A percentile compares a stretch with the other conserved stretches of the same genome.
Evolutionary conservation across 2,329 filamentous ascomycete species (phyloP).

Genomic region (Botrytis galanthina): DNA sequence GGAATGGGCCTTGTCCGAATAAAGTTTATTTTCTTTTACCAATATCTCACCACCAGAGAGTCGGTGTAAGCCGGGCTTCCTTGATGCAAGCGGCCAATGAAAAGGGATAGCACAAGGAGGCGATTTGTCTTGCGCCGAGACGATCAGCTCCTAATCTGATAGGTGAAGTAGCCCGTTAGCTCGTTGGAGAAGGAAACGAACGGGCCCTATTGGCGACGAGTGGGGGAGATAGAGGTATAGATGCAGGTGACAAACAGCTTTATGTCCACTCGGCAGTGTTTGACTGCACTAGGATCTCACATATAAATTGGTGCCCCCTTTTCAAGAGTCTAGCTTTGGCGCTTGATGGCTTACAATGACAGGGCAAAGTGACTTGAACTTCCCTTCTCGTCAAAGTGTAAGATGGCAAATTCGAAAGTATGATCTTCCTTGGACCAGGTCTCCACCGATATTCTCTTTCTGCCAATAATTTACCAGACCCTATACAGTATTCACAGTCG

Average conservation of each 20-base stretch:
- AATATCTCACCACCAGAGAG: constrained; percentile 17
- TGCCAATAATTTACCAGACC: background rate
- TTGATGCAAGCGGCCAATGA: constrained; percentile 26
- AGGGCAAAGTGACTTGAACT: constrained; percentile 11
- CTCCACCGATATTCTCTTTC: constrained; percentile 1
- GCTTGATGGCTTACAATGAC: constrained; percentile 26
- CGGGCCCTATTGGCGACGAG: constrained; percentile 24
- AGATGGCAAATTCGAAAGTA: background rate
- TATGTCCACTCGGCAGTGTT: constrained; percentile 32
- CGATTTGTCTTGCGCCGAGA: constrained; percentile 15
- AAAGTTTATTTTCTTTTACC: constrained; percentile 22
- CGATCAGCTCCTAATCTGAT: constrained; percentile 24
- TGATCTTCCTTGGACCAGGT: background rate
- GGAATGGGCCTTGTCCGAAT: constrained; percentile 25
- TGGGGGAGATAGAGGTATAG: constrained; percentile 32
- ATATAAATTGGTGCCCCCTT: constrained; percentile 30
- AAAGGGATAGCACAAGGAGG: constrained; percentile 17
- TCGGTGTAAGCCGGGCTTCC: constrained; percentile 22
- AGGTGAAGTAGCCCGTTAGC: constrained; percentile 26
- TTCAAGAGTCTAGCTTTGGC: constrained; percentile 23
- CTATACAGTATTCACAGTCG: constrained; percentile 2
- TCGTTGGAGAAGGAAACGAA: constrained; percentile 15
- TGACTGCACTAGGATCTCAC: constrained; percentile 25
- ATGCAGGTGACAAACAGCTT: constrained; percentile 32
- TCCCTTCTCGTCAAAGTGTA: constrained; percentile 1